These are phyloP conservation scores for Wickerhamomyces chaumierensis DNA, from an alignment of 805 yeast genomes.

Conservation along the genomic window DNA sequence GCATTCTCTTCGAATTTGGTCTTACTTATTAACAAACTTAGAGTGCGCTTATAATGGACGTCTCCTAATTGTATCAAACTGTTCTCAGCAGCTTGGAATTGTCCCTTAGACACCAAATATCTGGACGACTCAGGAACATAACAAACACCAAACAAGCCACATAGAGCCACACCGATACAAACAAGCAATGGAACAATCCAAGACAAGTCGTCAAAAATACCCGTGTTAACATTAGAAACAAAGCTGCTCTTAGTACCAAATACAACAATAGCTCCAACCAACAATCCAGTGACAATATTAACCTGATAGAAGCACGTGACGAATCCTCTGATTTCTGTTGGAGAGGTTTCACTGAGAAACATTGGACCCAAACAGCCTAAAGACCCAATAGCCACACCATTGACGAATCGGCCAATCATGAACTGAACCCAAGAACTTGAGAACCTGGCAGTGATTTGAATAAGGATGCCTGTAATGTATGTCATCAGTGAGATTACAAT, in stretches of 20 bases:
- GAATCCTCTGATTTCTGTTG: slow-evolving; percentile 55
- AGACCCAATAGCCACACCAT: slow-evolving; percentile 69
- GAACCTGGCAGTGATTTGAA: slow-evolving; percentile 42
- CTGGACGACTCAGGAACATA: slow-evolving; percentile 63
- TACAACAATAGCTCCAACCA: slow-evolving; percentile 53
- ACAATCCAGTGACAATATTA: slow-evolving; percentile 53
- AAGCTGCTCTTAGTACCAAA: slow-evolving; percentile 35
- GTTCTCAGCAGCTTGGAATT: slow-evolving; percentile 40
- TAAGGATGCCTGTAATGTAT: slow-evolving; percentile 46
- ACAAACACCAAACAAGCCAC: slow-evolving; percentile 50
- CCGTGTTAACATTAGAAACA: too few species aligned
- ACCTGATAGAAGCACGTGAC: slow-evolving; percentile 56
- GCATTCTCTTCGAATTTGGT: slow-evolving; percentile 5
- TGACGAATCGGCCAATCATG: slow-evolving; percentile 51
- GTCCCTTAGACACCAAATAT: slow-evolving; percentile 36
- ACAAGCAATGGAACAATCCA: slow-evolving; percentile 62
- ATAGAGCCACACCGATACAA: slow-evolving; percentile 27
- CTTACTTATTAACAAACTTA: slow-evolving; percentile 3
- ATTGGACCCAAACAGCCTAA: slow-evolving; percentile 65
- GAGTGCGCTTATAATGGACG: slow-evolving; percentile 24
- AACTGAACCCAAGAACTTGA: slow-evolving; percentile 46
- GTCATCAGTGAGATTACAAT: slow-evolving; percentile 41
- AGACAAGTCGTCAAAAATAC: too few species aligned
- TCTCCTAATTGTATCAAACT: slow-evolving; percentile 39
- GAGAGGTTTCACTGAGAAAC: slow-evolving; percentile 58